A percentile compares a stretch with the other conserved stretches of the same genome.
Conservation (phyloP, 129 eudicot species). For the Logfia minima region DNA sequence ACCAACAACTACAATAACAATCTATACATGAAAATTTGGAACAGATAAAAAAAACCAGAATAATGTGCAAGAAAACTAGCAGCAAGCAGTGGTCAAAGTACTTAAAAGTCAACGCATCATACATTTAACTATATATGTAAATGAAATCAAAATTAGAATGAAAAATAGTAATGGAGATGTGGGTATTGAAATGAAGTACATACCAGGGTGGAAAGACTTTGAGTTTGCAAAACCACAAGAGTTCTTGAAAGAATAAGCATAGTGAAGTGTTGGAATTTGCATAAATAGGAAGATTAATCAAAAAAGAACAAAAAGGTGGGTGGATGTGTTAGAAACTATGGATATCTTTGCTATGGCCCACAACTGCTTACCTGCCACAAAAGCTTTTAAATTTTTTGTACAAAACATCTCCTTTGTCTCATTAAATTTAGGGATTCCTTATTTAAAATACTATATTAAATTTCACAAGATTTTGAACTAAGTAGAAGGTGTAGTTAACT, state of each 20-base stretch:
- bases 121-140: background rate
- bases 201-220: constrained; percentile 36
- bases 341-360: constrained; percentile 40
- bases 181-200: constrained; percentile 24
- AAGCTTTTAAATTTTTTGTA: constrained; percentile 2
- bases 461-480: background rate
- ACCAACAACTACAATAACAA: background rate
- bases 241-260: constrained; percentile 12
- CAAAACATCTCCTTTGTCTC: constrained; percentile 18
- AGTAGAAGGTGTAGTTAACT: background rate
- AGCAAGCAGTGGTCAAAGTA: background rate
- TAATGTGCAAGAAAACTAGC: background rate
- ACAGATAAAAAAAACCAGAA: constrained; percentile 1
- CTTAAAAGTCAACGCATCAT: constrained; percentile 8
- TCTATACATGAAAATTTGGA: background rate
- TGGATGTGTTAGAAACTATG: constrained; percentile 33
- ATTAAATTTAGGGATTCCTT: constrained; percentile 11
- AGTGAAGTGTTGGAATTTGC: constrained; percentile 19
- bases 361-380: constrained; percentile 12
- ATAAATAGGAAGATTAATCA: constrained; percentile 22
- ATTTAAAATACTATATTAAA: background rate
- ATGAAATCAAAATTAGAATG: background rate
- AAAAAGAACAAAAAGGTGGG: constrained; percentile 42
- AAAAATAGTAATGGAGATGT: background rate
- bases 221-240: constrained; percentile 5